Base-by-base conservation (phyloP, 1,284 basidiomycete species). In the Meripilus lineatus region DNA sequence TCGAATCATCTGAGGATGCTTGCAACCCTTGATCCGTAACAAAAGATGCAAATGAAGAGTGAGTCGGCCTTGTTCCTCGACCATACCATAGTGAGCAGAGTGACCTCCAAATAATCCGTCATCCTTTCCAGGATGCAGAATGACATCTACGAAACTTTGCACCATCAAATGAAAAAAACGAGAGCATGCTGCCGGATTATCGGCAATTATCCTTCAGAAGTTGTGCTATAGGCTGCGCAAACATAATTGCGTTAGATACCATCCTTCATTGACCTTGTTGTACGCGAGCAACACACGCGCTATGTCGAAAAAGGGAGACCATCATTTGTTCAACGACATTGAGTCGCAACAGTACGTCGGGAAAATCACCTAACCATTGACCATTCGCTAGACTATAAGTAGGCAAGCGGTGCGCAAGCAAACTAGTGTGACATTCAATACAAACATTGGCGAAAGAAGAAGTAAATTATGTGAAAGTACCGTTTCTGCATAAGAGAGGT, bases 311-410 rank as follows among this genome's bases (percentile, higher is more conserved):
- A 6, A 56, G 37, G 1, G 65, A 45, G 8, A 71, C 52, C 2
- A 70, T 30, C 17, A 67, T 21, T 43, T 60, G 51, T 42, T 71
- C 67, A 6, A 56, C 51, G 45, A 57, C 66, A 2, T 42, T 55
- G n/a, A 71, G 45, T 13, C 48, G 34, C 35, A 51, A 15, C 1
- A 70, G 41, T n/a, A 55, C 48, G 17, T 40, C 2, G 1, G 67
- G 68, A 1, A 69, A 54, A 8, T 61, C 46, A n/a, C 69, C 68
- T 0, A 71, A 18, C 69, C 68, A 72, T 2, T 68, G 40, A 1
- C 65, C 63, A 48, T 65, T 66, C 1, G 62, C 61, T 8, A 71
- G 40, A n/a, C 65, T 52, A 35, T 45, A 20, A n/a, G 33, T 37
- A 8, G 66, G 66, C 11, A 63, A 6, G n/a, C 26, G 17, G 3